These are phyloP conservation scores for Kwoniella sp. DNA, from an alignment of 768 basidiomycete species.

Conservation along the genomic window DNA sequence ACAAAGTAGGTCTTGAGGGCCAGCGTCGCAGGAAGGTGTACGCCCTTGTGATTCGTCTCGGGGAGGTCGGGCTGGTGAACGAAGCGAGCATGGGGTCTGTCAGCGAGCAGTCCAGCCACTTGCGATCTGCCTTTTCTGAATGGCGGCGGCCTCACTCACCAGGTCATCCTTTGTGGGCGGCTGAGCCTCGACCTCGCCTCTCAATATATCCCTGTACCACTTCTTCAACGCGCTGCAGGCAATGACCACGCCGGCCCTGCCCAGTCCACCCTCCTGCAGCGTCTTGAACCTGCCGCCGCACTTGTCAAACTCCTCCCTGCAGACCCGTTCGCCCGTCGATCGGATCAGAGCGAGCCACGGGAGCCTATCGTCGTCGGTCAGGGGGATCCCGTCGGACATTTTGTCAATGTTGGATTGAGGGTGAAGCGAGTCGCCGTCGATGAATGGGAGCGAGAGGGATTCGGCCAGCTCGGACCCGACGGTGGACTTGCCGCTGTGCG, in stretches of 20 bases:
- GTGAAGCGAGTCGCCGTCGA: constrained; percentile 87
- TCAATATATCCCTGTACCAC: constrained; percentile 74
- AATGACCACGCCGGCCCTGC: constrained; percentile 63
- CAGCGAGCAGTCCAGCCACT: too few relatives aligned
- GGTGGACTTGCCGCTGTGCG: constrained; percentile 50
- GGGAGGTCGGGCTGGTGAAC: too few relatives aligned
- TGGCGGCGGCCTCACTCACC: too few relatives aligned
- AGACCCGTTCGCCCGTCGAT: constrained; percentile 57
- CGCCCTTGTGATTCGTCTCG: too few relatives aligned
- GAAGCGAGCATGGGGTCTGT: too few relatives aligned
- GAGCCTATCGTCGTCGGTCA: constrained; percentile 74
- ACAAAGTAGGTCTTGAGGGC: constrained; percentile 69
- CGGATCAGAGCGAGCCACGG: constrained; percentile 81
- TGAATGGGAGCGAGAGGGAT: constrained; percentile 64
- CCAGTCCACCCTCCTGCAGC: constrained; percentile 24
- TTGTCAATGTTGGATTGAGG: constrained; percentile 75
- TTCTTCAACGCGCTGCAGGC: constrained; percentile 81
- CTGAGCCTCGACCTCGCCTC: constrained; percentile 55
- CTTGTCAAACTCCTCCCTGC: constrained; percentile 40
- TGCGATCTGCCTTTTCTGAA: too few relatives aligned
- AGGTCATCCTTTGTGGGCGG: constrained; percentile 36
- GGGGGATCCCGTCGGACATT: constrained; percentile 71
- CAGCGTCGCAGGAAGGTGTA: constrained; percentile 44
- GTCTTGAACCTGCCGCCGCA: constrained; percentile 17
- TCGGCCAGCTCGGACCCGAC: constrained; percentile 63